Evolutionary conservation across 306 rosid species (phyloP).

Genomic region (Acacia acuminata): DNA sequence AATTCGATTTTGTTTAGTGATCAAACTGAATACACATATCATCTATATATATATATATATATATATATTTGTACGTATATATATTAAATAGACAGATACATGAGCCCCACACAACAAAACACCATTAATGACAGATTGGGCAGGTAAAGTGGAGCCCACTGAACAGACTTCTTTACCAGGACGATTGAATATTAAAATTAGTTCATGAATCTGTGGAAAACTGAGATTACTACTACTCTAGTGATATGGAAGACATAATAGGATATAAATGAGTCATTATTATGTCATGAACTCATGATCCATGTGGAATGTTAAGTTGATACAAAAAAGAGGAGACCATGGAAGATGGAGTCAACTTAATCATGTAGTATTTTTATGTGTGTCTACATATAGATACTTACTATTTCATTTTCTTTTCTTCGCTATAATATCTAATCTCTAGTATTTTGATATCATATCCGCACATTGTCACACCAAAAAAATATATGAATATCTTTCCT

Average conservation of each 20-base stretch:
- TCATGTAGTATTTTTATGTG: not conserved
- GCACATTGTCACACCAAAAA: no score
- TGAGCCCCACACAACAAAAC: not conserved
- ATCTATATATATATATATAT: no score
- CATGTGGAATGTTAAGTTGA: not conserved
- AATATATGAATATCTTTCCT: not conserved
- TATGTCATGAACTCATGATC: not conserved
- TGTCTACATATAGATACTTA: not conserved
- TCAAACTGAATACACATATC: no score
- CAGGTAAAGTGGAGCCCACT: not conserved
- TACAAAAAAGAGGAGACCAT: not conserved
- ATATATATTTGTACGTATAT: no score
- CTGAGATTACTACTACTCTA: not conserved
- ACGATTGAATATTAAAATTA: not conserved
- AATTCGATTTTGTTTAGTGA: not conserved
- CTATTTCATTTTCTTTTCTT: no score
- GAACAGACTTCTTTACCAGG: not conserved
- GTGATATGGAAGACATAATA: no score
- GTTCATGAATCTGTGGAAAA: not conserved
- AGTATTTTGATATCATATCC: not conserved
- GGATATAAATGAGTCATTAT: no score
- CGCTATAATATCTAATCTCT: no score
- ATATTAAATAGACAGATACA: no score
- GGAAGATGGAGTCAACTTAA: not conserved
- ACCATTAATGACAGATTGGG: not conserved